Base-by-base conservation (phyloP, 495 filamentous ascomycete genomes). In the Penicillium maclennaniae region DNA sequence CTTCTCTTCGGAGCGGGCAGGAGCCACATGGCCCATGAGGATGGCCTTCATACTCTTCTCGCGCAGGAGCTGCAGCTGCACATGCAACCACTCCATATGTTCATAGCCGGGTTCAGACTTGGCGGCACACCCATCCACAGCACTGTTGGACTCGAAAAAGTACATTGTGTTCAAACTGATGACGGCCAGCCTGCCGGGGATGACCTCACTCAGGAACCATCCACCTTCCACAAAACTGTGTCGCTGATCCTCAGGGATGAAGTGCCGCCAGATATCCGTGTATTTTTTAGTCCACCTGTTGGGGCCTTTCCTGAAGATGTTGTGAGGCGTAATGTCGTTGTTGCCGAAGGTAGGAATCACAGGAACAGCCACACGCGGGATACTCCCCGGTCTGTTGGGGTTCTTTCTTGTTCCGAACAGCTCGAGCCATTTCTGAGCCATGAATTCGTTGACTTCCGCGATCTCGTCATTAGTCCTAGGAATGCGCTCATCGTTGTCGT, bases 101-200 rank as follows among this genome's bases (percentile, higher is more conserved):
- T 93, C 84, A 64, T 87, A 97, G 1, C 93, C 93, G 0, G 92
- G 91, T 65, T 97, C 88, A 3, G 79, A 82, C 21, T 82, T 82
- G 39, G 74, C 65, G 7, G 81, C 82, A 66, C 93, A 99, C 31
- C 92, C 93, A 62, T 99, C 90, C 20, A 96, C 88, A 10, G 87
- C 95, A 16, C 84, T 85, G 67, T 99, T 99, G 37, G 87, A 87
- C 45, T 88, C 84, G 71, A 89, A 97, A 64, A 97, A 96, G 71
- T 95, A 98, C 69, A 99, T 75, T 0, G 95, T 97, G 69, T 99
- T 99, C 61, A 99, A 72, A 66, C 92, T 97, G 71, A 99, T 87
- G 51, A 96, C 89, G 16, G 90, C 88, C 38, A 99, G 81, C 56
- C 85, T 80, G 57, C 86, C 75, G 3, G 92, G 92, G 36, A 99